Evolutionary conservation across 805 yeast species (phyloP).

Genomic region (Suhomyces emberorum): DNA sequence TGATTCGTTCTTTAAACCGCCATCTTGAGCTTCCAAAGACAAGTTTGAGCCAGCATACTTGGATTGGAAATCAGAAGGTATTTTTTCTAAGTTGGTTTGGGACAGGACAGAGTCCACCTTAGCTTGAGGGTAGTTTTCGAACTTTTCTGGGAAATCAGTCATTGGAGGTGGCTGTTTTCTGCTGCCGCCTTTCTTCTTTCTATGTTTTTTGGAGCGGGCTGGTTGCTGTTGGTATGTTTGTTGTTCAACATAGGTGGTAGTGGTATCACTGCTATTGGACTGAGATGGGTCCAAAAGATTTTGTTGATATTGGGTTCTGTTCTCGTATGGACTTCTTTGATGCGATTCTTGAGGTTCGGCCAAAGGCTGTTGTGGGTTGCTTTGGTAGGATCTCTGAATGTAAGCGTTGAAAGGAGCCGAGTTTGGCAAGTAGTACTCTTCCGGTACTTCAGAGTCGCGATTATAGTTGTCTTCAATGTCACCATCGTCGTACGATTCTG

Average conservation of each 20-base stretch:
- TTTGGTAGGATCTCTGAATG: conserved; percentile 4
- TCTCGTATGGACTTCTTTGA: conserved; percentile 3
- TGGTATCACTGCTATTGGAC: conserved; percentile 10
- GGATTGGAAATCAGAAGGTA: neutral
- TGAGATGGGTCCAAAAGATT: conserved; percentile 6
- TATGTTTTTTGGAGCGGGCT: conserved; percentile 2
- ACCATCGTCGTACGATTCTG: conserved; percentile 3
- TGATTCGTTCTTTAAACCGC: conserved; percentile 42
- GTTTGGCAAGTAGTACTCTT: conserved; percentile 7
- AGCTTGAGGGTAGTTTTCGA: neutral
- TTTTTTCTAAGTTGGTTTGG: conserved; percentile 11
- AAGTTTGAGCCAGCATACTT: conserved; percentile 1
- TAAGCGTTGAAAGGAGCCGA: conserved; percentile 4
- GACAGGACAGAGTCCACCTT: conserved; percentile 1
- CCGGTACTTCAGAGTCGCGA: conserved; percentile 1
- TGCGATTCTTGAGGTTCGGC: neutral
- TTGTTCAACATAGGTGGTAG: conserved; percentile 12
- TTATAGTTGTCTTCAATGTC: conserved; percentile 4
- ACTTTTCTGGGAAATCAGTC: neutral
- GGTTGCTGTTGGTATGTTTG: conserved; percentile 9
- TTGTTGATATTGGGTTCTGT: conserved; percentile 5
- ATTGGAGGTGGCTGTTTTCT: conserved; percentile 5
- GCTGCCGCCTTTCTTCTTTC: conserved; percentile 4
- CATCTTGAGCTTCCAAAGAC: conserved; percentile 6
- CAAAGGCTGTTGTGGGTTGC: neutral